Evolutionary conservation across 1,139 yeast species (phyloP).

Genomic region (Yamadazyma blattariae): DNA sequence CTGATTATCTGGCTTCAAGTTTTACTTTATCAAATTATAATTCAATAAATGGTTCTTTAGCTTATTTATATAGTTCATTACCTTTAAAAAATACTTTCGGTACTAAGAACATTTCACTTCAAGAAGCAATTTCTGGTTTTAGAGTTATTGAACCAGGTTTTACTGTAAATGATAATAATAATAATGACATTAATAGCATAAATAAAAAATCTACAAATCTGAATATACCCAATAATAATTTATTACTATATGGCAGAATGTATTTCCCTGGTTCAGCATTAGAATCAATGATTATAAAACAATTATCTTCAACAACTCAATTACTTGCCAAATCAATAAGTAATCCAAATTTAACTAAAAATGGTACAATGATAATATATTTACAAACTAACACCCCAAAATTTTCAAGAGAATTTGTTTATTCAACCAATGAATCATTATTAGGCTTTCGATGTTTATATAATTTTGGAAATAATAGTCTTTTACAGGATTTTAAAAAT

Average conservation of each 20-base stretch:
- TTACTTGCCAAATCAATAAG: slow-evolving; percentile 72
- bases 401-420: slow-evolving; percentile 72
- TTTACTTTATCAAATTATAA: slow-evolving; percentile 69
- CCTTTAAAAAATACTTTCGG: slow-evolving; percentile 52
- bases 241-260: slow-evolving; percentile 71
- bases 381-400: slow-evolving; percentile 67
- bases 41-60: slow-evolving; percentile 74
- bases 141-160: slow-evolving; percentile 51
- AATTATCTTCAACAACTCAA: slow-evolving; percentile 61
- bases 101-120: slow-evolving; percentile 57
- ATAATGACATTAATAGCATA: background rate
- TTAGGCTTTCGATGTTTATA: slow-evolving; percentile 79
- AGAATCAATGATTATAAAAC: slow-evolving; percentile 82
- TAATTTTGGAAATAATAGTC: slow-evolving; percentile 49
- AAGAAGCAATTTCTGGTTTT: slow-evolving; percentile 79
- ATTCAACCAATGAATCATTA: slow-evolving; percentile 87
- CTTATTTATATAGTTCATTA: slow-evolving; percentile 72
- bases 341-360: slow-evolving; percentile 56
- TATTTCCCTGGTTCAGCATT: slow-evolving; percentile 84
- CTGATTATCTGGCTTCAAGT: slow-evolving; percentile 71
- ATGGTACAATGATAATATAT: slow-evolving; percentile 64
- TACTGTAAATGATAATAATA: background rate
- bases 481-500: slow-evolving; percentile 8
- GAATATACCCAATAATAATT: slow-evolving; percentile 9
- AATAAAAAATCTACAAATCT: background rate